Base-by-base conservation (phyloP, 129 eudicot species). In the Scalesia atractyloides region DNA sequence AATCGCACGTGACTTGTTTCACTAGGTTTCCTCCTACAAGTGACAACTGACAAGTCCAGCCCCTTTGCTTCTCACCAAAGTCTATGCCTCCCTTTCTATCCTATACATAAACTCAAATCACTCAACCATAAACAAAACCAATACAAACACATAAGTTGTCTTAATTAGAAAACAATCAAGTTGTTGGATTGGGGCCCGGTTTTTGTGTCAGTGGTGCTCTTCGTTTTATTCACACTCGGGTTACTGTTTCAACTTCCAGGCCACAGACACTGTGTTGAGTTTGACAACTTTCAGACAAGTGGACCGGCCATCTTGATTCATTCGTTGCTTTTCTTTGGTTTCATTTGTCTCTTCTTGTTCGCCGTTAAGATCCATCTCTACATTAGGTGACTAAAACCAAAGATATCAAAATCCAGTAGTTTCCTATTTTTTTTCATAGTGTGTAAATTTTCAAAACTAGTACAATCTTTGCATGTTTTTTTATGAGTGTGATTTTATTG, bases 101-200 rank as follows among this genome's bases (percentile, higher is more conserved):
- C 12, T 41, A 41, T 41, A 41, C 10, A 41, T 41, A 41, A 41
- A 41, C 46, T 41, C 46, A 51, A 66, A 30, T 34, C 50, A 44
- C 44, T 22, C 24, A 75, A 43, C 48, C n/a, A 57, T 20, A 36
- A 43, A 26, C 37, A 53, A 34, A 48, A 73, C 8, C 26, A n/a
- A 37, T 8, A 52, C 51, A 39, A 20, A 64, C 1, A 15, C 2
- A n/a, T 22, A 7, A 7, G 7, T 20, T 30, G 3, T 1, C 13
- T 18, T n/a, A n/a, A n/a, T 18, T 52, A 5, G 1, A 70, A 20
- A 18, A 11, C 17, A 6, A 52, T 19, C 5, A 50, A 74, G 30
- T 78, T 81, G 88, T 71, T 73, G 54, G 86, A 89, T 56, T 88
- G 91, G 88, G 96, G 86, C 0, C 91, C 91, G 39, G 81, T 84